Percentiles rank a stretch among this genome's conserved stretches.
phyloP scores from a whole-genome alignment of 257 asterid species.

The Eucommia ulmoides region DNA sequence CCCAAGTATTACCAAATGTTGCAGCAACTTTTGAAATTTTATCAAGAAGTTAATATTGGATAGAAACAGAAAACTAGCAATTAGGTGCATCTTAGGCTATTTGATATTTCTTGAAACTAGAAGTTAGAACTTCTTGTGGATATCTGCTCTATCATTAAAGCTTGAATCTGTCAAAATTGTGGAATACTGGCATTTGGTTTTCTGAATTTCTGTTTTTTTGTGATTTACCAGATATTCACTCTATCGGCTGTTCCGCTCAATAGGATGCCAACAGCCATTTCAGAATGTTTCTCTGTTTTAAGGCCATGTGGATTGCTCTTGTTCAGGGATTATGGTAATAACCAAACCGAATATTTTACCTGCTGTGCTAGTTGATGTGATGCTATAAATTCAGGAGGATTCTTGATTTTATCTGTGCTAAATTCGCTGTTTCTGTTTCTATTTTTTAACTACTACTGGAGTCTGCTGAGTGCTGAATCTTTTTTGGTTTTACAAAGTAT shows the following conservation, averaged over 20 bases:
- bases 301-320: conserved; percentile 83
- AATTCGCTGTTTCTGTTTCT: not conserved
- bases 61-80: too few relatives aligned
- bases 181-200: too few relatives aligned
- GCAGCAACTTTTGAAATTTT: too few relatives aligned
- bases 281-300: conserved; percentile 57
- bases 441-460: not conserved
- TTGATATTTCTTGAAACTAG: too few relatives aligned
- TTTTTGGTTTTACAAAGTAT: conserved; percentile 4
- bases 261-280: conserved; percentile 56
- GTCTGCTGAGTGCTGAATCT: not conserved
- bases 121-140: too few relatives aligned
- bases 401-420: conserved; percentile 2
- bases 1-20: too few relatives aligned
- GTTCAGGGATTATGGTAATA: conserved; percentile 88
- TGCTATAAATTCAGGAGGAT: conserved; percentile 6
- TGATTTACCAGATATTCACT: conserved; percentile 66
- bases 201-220: conserved; percentile 10
- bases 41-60: too few relatives aligned
- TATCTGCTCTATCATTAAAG: too few relatives aligned
- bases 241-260: conserved; percentile 70
- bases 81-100: too few relatives aligned
- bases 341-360: conserved; percentile 5
- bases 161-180: too few relatives aligned
- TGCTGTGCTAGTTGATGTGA: too few relatives aligned